Evolutionary conservation across 495 filamentous ascomycete genomes (phyloP).

Genomic region (Penicillium roqueforti): DNA sequence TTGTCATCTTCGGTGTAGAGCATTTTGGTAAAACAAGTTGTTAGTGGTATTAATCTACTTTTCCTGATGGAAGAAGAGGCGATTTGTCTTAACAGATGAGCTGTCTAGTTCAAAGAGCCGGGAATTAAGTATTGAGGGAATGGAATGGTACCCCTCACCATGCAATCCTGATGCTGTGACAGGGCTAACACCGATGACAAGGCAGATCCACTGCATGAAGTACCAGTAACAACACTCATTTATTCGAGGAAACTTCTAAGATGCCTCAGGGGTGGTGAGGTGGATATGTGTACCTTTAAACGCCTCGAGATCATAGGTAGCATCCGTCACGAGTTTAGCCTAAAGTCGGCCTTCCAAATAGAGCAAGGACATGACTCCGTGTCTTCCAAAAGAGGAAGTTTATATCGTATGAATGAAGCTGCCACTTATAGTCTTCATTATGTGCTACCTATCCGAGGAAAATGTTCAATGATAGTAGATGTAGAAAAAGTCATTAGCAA

Average conservation of each 20-base stretch:
- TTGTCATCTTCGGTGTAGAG: constrained; percentile 38
- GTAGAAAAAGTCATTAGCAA: too few species aligned
- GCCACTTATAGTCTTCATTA: too few species aligned
- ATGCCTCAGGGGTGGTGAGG: not conserved
- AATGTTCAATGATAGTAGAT: too few species aligned
- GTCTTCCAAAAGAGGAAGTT: not conserved
- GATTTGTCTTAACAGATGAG: not conserved
- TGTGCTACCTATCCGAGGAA: too few species aligned
- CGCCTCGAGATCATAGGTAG: constrained; percentile 6
- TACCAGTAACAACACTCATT: not conserved
- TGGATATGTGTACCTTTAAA: constrained; percentile 4
- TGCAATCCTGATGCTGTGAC: not conserved
- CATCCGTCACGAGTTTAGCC: constrained; percentile 1
- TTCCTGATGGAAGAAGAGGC: not conserved
- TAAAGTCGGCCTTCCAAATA: constrained; percentile 1
- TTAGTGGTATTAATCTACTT: not conserved
- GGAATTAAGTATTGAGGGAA: constrained; percentile 1
- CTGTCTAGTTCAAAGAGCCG: not conserved
- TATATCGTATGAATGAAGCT: not conserved
- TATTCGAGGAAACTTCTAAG: not conserved
- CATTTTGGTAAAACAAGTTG: constrained; percentile 27
- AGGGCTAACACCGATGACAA: constrained; percentile 1
- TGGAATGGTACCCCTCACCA: constrained; percentile 5
- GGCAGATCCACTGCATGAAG: not conserved
- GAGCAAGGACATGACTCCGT: not conserved